Evolutionary conservation across 768 basidiomycete species (phyloP).

Genomic region (Sutorius australiensis): DNA sequence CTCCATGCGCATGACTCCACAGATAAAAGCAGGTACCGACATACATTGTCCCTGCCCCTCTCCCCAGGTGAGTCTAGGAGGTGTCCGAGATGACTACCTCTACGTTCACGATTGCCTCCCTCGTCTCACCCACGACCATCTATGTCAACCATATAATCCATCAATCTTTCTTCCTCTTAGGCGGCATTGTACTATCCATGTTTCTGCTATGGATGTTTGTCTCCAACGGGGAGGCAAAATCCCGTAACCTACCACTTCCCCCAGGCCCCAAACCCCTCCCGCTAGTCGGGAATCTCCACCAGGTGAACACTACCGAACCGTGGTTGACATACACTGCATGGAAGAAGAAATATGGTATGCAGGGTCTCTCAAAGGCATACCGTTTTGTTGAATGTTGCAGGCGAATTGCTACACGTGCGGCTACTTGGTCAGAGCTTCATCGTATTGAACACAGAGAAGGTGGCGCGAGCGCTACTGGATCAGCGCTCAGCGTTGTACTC

Average conservation of each 20-base stretch:
- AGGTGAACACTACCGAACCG: conserved; percentile 26
- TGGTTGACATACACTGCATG: conserved; percentile 36
- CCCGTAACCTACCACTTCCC: conserved; percentile 16
- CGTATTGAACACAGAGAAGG: conserved; percentile 28
- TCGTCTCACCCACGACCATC: background rate
- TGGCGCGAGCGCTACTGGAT: conserved; percentile 23
- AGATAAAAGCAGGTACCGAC: conserved; percentile 2
- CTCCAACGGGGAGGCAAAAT: background rate
- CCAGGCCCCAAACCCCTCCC: conserved; percentile 33
- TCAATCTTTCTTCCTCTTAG: background rate
- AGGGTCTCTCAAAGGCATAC: background rate
- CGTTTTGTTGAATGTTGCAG: conserved; percentile 6
- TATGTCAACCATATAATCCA: background rate
- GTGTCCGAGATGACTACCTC: background rate
- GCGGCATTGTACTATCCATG: background rate
- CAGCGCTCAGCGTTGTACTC: conserved; percentile 29
- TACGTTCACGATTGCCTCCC: background rate
- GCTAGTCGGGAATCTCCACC: conserved; percentile 26
- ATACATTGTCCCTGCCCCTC: background rate
- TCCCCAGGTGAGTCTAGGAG: background rate
- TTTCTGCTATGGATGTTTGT: conserved; percentile 5
- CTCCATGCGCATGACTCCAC: background rate
- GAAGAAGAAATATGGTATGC: conserved; percentile 31
- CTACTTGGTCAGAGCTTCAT: conserved; percentile 25
- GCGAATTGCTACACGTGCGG: conserved; percentile 20